Base-by-base conservation (phyloP, 2,329 filamentous ascomycete genomes). In the Clonostachys solani region DNA sequence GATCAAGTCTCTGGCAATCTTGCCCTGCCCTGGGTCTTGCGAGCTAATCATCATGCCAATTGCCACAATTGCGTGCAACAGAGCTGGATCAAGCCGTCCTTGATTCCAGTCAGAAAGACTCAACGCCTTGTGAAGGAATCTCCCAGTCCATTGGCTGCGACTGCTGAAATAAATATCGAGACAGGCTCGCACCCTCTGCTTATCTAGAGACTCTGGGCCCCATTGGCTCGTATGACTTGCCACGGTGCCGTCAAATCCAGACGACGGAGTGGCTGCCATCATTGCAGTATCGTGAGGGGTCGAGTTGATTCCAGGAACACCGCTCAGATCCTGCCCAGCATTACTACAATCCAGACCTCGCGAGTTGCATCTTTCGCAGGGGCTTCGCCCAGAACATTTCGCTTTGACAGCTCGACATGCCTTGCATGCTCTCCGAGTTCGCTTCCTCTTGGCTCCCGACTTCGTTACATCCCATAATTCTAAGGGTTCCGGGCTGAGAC, bases 381-480 rank as follows among this genome's bases (percentile, higher is more conserved):
- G 64, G 10, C 52, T 44, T 1, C 42, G 53, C 2, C 66, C 66
- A 1, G 60, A 64, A 46, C 67, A 69, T 34, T 62, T 67, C 0
- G 60, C 56, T 46, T 69, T 69, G 12, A 60, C 56, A 35, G 49
- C 52, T 4, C 66, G 58, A 50, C 67, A 69, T n/a, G 53, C 45
- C 4, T 54, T 47, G 46, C 67, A 69, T 6, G 67, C 66, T 8
- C 49, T 49, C 1, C 50, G 48, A 1, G 53, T 54, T 0, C 61
- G 51, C 2, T 57, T 51, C 5, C 61, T 50, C 48, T 58, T 59
- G 33, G 54, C 60, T 2, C 61, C 61, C 2, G 61, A 60, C 33
- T 62, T 52, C 0, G 59, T 62, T 29, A 60, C 46, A 0, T 51
- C 45, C 23, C 23, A 29, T 29, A 29, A 6, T 45, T 46, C 15